Base-by-base conservation (phyloP, 2,329 filamentous ascomycete species). In the Fusarium illudens region DNA sequence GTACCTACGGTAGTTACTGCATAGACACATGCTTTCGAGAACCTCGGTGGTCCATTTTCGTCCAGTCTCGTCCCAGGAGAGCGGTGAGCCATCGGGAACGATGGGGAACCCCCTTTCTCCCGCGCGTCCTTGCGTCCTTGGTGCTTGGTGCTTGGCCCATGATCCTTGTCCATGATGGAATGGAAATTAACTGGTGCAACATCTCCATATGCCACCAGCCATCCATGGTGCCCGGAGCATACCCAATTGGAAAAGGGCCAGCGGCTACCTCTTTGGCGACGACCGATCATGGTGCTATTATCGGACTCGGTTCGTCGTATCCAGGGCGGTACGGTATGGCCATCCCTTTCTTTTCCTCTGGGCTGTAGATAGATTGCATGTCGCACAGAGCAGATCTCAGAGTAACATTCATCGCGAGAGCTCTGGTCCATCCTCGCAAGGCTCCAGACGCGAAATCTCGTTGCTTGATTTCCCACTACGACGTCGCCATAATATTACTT, bases 101-200 rank as follows among this genome's bases (percentile, higher is more conserved):
- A 61, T 67, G 64, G 64, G 65, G 61, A 36, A 50, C 42, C 70
- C 70, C 71, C 71, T 63, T 70, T 73, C 70, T 71, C 60, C 42
- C 25, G 22, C 39, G 29, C 51, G 65, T 50, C 49, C 44, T 56
- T 66, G 62, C 32, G 32, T 60, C 56, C 27, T 48, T 29, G 29
- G 46, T 32, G 27, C 57, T 55, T 61, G 49, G 61, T 64, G 27
- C 57, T 55, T 61, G 49, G 61, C 63, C 58, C 58, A 39, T 66
- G 54, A 73, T 67, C 71, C 71, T 50, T 61, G 71, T 60, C 66
- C 42, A 44, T 57, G 64, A 61, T 59, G 57, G 39, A 42, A 70
- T 71, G 57, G 71, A 73, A 71, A 71, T 73, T 73, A 55, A 62
- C 50, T 70, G 61, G 71, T 73, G 71, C 64, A 68, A 73, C 71